A percentile compares a stretch with the other conserved stretches of the same genome.
Conservation (phyloP, 176 grass and related monocot species). For the Alopecurus myosuroides region DNA sequence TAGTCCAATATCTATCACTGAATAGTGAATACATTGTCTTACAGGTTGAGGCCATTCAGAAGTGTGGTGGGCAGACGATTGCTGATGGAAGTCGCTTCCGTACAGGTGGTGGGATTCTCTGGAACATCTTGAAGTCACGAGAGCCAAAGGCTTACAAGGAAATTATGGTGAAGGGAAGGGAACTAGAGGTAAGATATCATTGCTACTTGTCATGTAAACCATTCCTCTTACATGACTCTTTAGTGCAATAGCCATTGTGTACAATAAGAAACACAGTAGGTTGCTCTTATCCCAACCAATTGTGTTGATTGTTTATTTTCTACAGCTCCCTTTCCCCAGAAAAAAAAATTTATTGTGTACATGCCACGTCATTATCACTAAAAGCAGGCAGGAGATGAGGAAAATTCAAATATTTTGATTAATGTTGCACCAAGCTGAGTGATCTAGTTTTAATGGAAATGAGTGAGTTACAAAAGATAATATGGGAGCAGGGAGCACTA, state of each 20-base stretch:
- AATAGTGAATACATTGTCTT: constrained; percentile 24
- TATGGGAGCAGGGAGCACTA: neutral
- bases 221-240: constrained; percentile 1
- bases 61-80: constrained; percentile 73
- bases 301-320: neutral
- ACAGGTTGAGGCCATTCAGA: constrained; percentile 90
- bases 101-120: constrained; percentile 90
- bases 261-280: neutral
- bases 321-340: neutral
- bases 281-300: neutral
- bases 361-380: neutral
- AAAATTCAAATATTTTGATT: neutral
- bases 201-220: neutral
- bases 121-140: constrained; percentile 94
- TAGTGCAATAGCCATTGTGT: constrained; percentile 2
- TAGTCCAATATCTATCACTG: constrained; percentile 1
- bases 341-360: neutral
- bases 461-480: neutral
- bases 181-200: constrained; percentile 71
- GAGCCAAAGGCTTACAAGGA: constrained; percentile 96
- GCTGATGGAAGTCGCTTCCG: constrained; percentile 80
- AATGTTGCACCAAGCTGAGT: neutral
- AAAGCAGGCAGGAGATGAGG: neutral
- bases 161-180: constrained; percentile 89
- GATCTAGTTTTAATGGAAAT: neutral